These are phyloP conservation scores for Mikania micrantha DNA, from an alignment of 129 eudicot species.

Conservation along the genomic window DNA sequence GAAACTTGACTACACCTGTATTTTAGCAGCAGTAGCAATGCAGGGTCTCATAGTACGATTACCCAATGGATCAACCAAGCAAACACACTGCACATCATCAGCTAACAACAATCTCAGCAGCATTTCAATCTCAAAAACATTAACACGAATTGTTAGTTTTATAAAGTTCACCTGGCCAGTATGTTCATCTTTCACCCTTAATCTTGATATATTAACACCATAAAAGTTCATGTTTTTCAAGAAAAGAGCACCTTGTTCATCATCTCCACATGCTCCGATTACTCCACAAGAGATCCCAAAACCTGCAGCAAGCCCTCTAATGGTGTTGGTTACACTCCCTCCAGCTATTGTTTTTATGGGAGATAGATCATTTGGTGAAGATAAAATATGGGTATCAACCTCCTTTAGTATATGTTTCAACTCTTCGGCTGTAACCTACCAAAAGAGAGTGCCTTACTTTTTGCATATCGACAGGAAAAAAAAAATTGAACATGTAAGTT, in stretches of 20 bases:
- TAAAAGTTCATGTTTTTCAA: constrained; percentile 56
- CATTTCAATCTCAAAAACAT: constrained; percentile 1
- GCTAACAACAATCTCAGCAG: constrained; percentile 11
- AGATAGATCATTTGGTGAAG: constrained; percentile 42
- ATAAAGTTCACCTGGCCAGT: constrained; percentile 71
- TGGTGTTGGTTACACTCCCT: constrained; percentile 93
- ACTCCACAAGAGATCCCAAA: constrained; percentile 85
- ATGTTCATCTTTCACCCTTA: constrained; percentile 57
- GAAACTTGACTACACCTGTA: constrained; percentile 56
- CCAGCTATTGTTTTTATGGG: constrained; percentile 88
- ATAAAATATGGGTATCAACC: constrained; percentile 46
- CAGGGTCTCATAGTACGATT: constrained; percentile 98
- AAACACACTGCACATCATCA: constrained; percentile 64
- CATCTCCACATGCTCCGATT: constrained; percentile 93
- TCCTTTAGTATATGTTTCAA: constrained; percentile 57
- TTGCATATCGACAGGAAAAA: neutral
- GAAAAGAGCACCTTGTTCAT: constrained; percentile 80
- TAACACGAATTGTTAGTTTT: neutral
- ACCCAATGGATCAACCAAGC: constrained; percentile 89
- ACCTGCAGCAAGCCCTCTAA: constrained; percentile 86
- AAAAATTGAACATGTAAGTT: neutral
- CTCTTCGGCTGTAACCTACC: constrained; percentile 74
- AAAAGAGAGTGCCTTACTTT: neutral
- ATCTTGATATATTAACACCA: constrained; percentile 62
- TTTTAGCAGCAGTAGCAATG: constrained; percentile 72